phyloP scores from a whole-genome alignment of 1,139 yeast species.

The Saccharomyces hybrid region DNA sequence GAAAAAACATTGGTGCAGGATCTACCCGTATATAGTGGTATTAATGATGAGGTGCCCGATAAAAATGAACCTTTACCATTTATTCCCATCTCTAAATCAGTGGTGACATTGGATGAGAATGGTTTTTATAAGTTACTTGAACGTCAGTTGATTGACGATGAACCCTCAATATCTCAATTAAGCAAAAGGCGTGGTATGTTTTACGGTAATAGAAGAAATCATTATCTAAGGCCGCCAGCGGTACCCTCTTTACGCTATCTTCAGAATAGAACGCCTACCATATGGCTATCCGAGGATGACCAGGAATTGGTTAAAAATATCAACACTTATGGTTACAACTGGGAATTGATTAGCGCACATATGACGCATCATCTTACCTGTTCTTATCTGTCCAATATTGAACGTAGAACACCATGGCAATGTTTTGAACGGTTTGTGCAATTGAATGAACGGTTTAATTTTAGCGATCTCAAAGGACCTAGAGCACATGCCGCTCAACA shows the following conservation, averaged over 20 bases:
- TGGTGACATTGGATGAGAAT: slow-evolving; percentile 57
- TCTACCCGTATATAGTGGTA: slow-evolving; percentile 48
- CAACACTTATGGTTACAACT: slow-evolving; percentile 81
- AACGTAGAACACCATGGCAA: slow-evolving; percentile 96
- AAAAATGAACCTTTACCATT: slow-evolving; percentile 32
- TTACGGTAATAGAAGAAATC: slow-evolving; percentile 48
- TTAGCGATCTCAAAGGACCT: slow-evolving; percentile 80
- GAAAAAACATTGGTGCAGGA: slow-evolving; percentile 50
- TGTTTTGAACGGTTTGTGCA: slow-evolving; percentile 95
- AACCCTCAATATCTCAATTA: slow-evolving; percentile 30
- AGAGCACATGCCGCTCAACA: slow-evolving; percentile 78
- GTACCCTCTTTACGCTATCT: slow-evolving; percentile 79
- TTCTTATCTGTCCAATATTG: slow-evolving; percentile 77
- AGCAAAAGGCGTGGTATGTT: slow-evolving; percentile 33
- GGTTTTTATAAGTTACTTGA: slow-evolving; percentile 56
- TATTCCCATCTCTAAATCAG: slow-evolving; percentile 52
- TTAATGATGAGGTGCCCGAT: slow-evolving; percentile 25
- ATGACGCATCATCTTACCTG: slow-evolving; percentile 57
- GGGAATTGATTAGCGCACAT: slow-evolving; percentile 86
- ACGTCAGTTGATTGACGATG: slow-evolving; percentile 40
- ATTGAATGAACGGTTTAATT: slow-evolving; percentile 77
- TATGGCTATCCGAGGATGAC: slow-evolving; percentile 95
- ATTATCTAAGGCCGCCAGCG: slow-evolving; percentile 66
- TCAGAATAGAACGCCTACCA: slow-evolving; percentile 79
- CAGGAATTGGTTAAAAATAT: slow-evolving; percentile 69